A percentile compares a stretch with the other conserved stretches of the same genome.
Conservation (phyloP, 2,329 filamentous ascomycete genomes). For the Epichloe amarillans region DNA sequence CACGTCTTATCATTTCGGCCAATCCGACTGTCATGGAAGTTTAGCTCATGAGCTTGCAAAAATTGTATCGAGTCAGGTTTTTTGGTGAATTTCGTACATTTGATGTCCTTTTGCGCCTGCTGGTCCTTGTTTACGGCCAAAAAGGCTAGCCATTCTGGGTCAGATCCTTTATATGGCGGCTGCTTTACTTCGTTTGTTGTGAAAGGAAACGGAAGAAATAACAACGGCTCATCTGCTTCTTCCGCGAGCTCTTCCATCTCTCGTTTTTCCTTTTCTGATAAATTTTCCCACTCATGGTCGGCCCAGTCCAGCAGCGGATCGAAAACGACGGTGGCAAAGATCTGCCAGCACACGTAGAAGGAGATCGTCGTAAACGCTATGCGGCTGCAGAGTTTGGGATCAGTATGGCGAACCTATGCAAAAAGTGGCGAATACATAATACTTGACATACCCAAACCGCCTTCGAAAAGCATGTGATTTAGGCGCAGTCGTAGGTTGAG, state of each 20-base stretch:
- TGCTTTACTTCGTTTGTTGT: constrained; percentile 36
- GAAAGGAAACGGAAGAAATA: constrained; percentile 51
- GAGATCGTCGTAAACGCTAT: constrained; percentile 19
- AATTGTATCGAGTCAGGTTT: neutral
- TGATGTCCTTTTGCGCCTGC: constrained; percentile 32
- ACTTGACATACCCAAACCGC: constrained; percentile 3
- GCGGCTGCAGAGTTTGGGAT: constrained; percentile 9
- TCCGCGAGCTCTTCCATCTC: constrained; percentile 27
- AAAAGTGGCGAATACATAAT: neutral
- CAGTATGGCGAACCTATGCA: neutral
- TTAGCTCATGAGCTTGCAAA: neutral
- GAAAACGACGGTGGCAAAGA: constrained; percentile 33
- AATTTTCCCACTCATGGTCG: constrained; percentile 27
- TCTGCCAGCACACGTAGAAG: constrained; percentile 25
- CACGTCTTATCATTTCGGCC: constrained; percentile 20
- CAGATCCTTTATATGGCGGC: constrained; percentile 37
- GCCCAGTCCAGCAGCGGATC: constrained; percentile 29
- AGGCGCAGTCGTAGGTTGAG: constrained; percentile 6
- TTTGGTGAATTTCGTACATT: constrained; percentile 22
- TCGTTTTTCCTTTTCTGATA: constrained; percentile 30
- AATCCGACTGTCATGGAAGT: constrained; percentile 14
- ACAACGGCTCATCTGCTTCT: constrained; percentile 28
- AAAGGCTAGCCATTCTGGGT: constrained; percentile 52
- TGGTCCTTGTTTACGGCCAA: constrained; percentile 42
- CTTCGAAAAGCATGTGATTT: constrained; percentile 1